Conservation (phyloP, 768 basidiomycete species). For the Podaxis sp. region DNA sequence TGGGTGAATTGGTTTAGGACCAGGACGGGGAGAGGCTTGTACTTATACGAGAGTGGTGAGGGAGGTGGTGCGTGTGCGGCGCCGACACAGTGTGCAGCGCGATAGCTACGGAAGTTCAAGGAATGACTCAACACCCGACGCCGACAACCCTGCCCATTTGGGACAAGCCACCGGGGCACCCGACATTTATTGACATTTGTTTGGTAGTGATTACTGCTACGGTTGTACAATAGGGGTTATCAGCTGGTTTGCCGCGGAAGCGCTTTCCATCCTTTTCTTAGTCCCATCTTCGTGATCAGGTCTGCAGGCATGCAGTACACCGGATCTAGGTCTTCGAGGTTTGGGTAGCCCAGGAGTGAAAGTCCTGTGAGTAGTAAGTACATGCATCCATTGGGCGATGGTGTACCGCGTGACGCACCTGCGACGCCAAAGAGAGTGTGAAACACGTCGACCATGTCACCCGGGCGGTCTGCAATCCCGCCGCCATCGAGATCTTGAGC, state of each 20-base stretch:
- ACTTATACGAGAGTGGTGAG: not conserved
- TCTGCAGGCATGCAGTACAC: conserved; percentile 93
- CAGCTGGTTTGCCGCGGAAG: conserved; percentile 34
- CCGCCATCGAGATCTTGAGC: conserved; percentile 90
- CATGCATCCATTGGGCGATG: not conserved
- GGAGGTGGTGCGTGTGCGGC: not conserved
- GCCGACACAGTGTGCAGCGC: not conserved
- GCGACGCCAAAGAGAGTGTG: conserved; percentile 93
- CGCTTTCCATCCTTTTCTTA: conserved; percentile 66
- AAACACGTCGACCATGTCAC: conserved; percentile 96
- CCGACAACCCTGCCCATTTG: no score
- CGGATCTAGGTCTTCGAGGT: conserved; percentile 84
- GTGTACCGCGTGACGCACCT: conserved; percentile 39
- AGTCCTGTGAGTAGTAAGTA: conserved; percentile 50
- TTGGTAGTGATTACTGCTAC: no score
- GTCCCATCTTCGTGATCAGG: conserved; percentile 67
- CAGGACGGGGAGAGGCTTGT: not conserved
- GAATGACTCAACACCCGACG: no score
- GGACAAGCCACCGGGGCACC: no score
- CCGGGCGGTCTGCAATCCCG: conserved; percentile 92
- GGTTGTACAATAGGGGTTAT: no score
- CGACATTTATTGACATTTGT: no score
- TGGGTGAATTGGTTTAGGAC: not conserved
- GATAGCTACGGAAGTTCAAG: no score
- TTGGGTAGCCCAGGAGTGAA: conserved; percentile 85